Evolutionary conservation across 2,329 filamentous ascomycete species (phyloP).

Genomic region (Bipolaris bicolor): DNA sequence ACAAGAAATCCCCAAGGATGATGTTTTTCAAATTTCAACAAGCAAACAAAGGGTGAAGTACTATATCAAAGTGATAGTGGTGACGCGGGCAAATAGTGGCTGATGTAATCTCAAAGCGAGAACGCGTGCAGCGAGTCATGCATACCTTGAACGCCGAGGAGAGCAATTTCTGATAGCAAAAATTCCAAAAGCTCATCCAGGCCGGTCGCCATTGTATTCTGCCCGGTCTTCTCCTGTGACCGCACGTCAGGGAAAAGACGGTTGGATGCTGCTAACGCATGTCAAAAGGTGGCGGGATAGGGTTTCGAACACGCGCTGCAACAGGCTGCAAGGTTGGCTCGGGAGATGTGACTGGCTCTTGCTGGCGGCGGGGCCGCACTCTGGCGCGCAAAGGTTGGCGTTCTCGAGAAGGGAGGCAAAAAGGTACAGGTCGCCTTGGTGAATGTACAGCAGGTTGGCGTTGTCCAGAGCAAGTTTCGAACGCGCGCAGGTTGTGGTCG

Average conservation of each 20-base stretch:
- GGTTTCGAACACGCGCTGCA: constrained; percentile 33
- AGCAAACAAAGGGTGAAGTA: not conserved
- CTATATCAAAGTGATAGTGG: not conserved
- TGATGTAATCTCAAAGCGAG: constrained; percentile 10
- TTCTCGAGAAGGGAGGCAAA: not conserved
- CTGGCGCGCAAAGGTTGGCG: not conserved
- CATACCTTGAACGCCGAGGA: constrained; percentile 64
- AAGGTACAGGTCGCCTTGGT: not conserved
- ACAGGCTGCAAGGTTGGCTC: constrained; percentile 8
- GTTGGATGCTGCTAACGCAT: constrained; percentile 21
- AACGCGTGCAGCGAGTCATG: constrained; percentile 24
- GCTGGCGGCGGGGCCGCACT: constrained; percentile 4
- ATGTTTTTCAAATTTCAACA: not conserved
- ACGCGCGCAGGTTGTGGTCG: constrained; percentile 16
- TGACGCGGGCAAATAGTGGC: not conserved
- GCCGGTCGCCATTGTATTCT: constrained; percentile 46
- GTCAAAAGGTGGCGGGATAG: constrained; percentile 12
- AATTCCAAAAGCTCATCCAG: constrained; percentile 64
- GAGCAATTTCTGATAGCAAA: constrained; percentile 64
- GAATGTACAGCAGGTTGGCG: not conserved
- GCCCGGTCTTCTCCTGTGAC: constrained; percentile 27
- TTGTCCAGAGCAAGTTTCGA: constrained; percentile 16
- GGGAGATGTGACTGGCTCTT: constrained; percentile 11
- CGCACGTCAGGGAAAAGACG: constrained; percentile 13
- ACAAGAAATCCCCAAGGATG: not conserved